These are phyloP conservation scores for Senna tora DNA, from an alignment of 306 rosid species.

Conservation along the genomic window DNA sequence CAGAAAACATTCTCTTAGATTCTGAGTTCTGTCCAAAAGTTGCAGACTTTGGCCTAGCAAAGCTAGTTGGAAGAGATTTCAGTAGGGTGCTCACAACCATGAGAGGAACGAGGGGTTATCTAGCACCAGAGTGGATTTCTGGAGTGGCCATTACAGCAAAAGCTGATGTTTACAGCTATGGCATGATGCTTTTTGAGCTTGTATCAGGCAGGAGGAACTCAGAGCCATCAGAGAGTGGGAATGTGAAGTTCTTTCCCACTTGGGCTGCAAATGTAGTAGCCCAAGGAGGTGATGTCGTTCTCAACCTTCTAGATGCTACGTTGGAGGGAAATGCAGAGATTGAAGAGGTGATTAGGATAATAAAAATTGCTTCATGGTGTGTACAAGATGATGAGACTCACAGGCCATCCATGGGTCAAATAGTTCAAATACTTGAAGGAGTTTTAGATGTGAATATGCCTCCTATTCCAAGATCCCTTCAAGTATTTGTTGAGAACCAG, in stretches of 20 bases:
- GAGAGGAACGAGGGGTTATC: constrained; percentile 96
- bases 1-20: constrained; percentile 91
- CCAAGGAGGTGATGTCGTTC: constrained; percentile 55
- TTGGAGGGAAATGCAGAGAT: constrained; percentile 55
- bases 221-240: constrained; percentile 60
- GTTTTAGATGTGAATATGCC: constrained; percentile 60
- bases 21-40: constrained; percentile 69
- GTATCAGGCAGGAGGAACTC: constrained; percentile 84
- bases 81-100: constrained; percentile 86
- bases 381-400: constrained; percentile 74
- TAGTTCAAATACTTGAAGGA: constrained; percentile 82
- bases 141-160: constrained; percentile 84
- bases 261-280: constrained; percentile 50
- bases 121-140: constrained; percentile 91
- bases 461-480: constrained; percentile 65
- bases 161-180: constrained; percentile 91
- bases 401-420: constrained; percentile 82
- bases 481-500: constrained; percentile 52
- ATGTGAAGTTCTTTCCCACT: constrained; percentile 63
- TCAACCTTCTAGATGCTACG: constrained; percentile 58
- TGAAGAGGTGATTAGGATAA: constrained; percentile 54
- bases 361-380: constrained; percentile 86
- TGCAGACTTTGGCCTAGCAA: constrained; percentile 92
- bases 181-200: constrained; percentile 89
- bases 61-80: constrained; percentile 83